Evolutionary conservation across 768 basidiomycete species (phyloP).

Genomic region (Xerocomellus dryophilus): DNA sequence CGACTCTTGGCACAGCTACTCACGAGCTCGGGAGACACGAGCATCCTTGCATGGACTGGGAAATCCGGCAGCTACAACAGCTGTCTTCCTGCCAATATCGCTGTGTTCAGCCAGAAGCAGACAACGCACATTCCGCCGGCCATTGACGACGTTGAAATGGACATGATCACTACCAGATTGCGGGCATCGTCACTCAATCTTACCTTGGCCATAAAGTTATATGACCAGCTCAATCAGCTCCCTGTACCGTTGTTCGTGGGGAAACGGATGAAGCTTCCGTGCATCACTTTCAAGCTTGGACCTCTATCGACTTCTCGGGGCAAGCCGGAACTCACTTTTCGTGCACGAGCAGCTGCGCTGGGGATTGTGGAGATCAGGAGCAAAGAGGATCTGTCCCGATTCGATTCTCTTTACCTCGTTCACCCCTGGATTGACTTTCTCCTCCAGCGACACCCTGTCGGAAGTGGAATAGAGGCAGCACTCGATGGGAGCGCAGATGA

Average conservation of each 20-base stretch:
- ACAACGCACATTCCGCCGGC: not conserved
- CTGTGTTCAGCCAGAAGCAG: not conserved
- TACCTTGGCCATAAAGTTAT: not conserved
- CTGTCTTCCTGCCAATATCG: conserved; percentile 1
- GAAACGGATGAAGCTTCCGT: conserved; percentile 2
- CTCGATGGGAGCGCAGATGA: not conserved
- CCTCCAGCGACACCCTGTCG: not conserved
- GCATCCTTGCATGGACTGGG: conserved; percentile 8
- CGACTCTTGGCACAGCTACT: not conserved
- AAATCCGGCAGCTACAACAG: not conserved
- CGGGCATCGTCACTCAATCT: not conserved
- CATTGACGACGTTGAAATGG: not conserved
- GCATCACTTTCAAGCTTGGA: conserved; percentile 1
- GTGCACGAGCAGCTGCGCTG: not conserved
- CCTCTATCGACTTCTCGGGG: not conserved
- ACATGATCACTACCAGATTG: not conserved
- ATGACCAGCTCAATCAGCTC: not conserved
- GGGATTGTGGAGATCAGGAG: conserved; percentile 9
- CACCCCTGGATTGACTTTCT: conserved; percentile 19
- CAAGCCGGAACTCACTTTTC: not conserved
- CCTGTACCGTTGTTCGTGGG: not conserved
- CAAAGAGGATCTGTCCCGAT: conserved; percentile 2
- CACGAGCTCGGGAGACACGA: conserved; percentile 2
- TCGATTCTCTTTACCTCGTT: not conserved
- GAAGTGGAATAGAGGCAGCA: not conserved